Evolutionary conservation across 2,329 filamentous ascomycete species (phyloP).

Genomic region (Parastagonospora avenae): DNA sequence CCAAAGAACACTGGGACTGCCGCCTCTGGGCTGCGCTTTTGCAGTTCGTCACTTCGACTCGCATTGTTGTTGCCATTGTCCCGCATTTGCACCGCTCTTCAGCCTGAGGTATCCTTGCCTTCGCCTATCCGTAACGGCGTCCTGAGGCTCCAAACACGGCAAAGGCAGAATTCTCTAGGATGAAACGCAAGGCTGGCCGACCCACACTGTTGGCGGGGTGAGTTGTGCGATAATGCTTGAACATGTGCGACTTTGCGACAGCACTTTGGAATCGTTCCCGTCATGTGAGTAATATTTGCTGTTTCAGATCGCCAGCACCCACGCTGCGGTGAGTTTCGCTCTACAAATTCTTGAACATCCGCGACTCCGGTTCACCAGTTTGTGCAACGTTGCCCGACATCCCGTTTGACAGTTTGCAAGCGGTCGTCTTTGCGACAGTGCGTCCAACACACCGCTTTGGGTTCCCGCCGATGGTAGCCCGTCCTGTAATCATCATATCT

Average conservation of each 20-base stretch:
- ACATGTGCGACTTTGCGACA: constrained; percentile 12
- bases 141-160: constrained; percentile 17
- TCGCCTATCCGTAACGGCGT: background rate
- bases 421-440: constrained; percentile 10
- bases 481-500: constrained; percentile 7
- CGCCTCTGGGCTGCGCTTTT: background rate
- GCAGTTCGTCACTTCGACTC: background rate
- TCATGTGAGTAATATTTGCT: constrained; percentile 16
- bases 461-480: background rate
- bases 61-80: background rate
- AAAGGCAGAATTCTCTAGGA: constrained; percentile 14
- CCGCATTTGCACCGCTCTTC: background rate
- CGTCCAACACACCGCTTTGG: constrained; percentile 2
- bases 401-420: constrained; percentile 2
- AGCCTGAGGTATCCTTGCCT: background rate
- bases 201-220: constrained; percentile 26
- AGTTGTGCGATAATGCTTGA: constrained; percentile 2
- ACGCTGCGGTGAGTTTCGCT: constrained; percentile 15
- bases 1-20: background rate
- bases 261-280: constrained; percentile 15
- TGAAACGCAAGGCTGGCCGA: constrained; percentile 20
- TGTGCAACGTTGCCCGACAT: constrained; percentile 9
- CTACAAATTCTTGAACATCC: constrained; percentile 5
- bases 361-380: constrained; percentile 5
- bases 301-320: constrained; percentile 18